phyloP scores from a whole-genome alignment of 2,329 filamentous ascomycete genomes.

The Pezicula radicicola region DNA sequence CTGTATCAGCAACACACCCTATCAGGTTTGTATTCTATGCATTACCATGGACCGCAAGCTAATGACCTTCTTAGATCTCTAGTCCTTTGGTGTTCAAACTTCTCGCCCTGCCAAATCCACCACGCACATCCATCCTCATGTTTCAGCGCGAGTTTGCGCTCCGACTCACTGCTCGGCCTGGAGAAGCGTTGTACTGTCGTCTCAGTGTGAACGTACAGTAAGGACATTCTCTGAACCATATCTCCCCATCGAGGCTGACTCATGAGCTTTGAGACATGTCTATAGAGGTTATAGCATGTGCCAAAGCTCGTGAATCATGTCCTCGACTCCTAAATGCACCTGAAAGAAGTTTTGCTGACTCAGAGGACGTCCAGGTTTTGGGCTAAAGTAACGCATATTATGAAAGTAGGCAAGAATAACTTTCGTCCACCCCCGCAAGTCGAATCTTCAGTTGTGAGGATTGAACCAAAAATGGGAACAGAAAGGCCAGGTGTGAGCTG shows the following conservation, averaged over 20 bases:
- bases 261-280: no score
- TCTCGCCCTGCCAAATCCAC: conserved; percentile 76
- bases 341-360: no score
- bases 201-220: conserved; percentile 87
- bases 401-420: conserved; percentile 96
- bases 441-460: conserved; percentile 84
- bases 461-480: conserved; percentile 78
- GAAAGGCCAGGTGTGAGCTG: conserved; percentile 83
- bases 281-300: no score
- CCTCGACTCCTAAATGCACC: no score
- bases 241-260: no score
- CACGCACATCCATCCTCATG: conserved; percentile 86
- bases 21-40: conserved; percentile 46
- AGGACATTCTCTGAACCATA: no score
- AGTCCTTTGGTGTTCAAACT: conserved; percentile 87
- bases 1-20: conserved; percentile 69
- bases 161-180: conserved; percentile 81
- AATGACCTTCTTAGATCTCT: conserved; percentile 60
- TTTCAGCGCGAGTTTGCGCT: conserved; percentile 95
- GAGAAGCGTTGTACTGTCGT: conserved; percentile 87
- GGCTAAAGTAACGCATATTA: conserved; percentile 68
- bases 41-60: conserved; percentile 9
- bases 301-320: no score
- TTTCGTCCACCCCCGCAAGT: conserved; percentile 94
- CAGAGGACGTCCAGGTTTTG: conserved; percentile 48